These are phyloP conservation scores for Linnemannia zychae DNA, from an alignment of 192 early-diverging fungal species.

Conservation along the genomic window DNA sequence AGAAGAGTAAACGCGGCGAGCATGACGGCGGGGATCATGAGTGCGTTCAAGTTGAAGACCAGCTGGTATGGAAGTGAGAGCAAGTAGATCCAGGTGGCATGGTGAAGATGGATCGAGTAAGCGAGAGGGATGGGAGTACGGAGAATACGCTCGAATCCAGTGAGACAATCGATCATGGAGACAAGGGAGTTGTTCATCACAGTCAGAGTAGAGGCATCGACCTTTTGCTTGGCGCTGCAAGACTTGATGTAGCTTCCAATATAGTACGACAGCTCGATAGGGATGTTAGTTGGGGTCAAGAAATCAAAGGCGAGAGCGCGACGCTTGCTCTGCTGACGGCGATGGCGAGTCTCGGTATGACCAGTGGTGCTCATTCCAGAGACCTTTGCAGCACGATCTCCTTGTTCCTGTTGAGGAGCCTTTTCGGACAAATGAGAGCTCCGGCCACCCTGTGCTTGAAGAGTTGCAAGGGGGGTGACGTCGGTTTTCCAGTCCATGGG, in stretches of 20 bases:
- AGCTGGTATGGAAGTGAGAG: slow-evolving; percentile 88
- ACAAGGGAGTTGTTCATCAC: slow-evolving; percentile 65
- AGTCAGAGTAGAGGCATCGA: slow-evolving; percentile 62
- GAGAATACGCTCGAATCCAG: slow-evolving; percentile 86
- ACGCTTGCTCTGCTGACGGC: slow-evolving; percentile 35
- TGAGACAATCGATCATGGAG: slow-evolving; percentile 68
- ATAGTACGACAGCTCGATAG: slow-evolving; percentile 73
- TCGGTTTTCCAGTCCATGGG: slow-evolving; percentile 45
- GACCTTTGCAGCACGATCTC: background rate
- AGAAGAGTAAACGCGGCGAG: slow-evolving; percentile 81
- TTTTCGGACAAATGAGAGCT: slow-evolving; percentile 2
- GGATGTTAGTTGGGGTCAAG: slow-evolving; percentile 61
- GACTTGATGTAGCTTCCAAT: slow-evolving; percentile 67
- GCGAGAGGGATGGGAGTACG: slow-evolving; percentile 90
- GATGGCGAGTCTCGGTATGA: slow-evolving; percentile 7
- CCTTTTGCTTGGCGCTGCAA: slow-evolving; percentile 45
- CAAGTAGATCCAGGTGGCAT: slow-evolving; percentile 82
- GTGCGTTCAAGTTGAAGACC: slow-evolving; percentile 61
- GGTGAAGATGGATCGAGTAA: slow-evolving; percentile 91
- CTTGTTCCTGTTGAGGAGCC: background rate
- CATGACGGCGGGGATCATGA: slow-evolving; percentile 77
- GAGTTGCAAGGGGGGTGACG: slow-evolving; percentile 13
- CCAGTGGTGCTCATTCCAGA: background rate
- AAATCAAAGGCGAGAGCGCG: slow-evolving; percentile 35
- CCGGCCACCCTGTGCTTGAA: slow-evolving; percentile 2